phyloP scores from a whole-genome alignment of 352 stramenopile genomes.

The Aphanomyces stellatus region DNA sequence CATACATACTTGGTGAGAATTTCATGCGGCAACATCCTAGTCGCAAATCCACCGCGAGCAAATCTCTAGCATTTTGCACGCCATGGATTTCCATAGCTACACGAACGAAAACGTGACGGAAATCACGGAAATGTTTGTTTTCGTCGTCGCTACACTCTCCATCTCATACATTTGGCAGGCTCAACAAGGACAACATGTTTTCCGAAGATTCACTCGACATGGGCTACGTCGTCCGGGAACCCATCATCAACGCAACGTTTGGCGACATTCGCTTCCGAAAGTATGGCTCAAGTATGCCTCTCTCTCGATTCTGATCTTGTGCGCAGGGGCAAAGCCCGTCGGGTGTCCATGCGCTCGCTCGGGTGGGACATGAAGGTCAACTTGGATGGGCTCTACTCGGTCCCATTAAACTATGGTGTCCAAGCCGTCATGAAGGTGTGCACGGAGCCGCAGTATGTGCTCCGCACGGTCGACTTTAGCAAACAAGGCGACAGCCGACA shows the following conservation, averaged over 20 bases:
- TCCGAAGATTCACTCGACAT: conserved; percentile 75
- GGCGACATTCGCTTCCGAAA: conserved; percentile 82
- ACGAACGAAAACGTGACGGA: conserved; percentile 84
- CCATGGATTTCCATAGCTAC: conserved; percentile 75
- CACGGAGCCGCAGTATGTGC: conserved; percentile 78
- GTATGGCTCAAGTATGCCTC: conserved; percentile 24
- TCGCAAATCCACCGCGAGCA: conserved; percentile 82
- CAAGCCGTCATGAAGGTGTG: conserved; percentile 86
- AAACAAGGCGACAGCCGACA: not conserved
- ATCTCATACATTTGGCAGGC: conserved; percentile 28
- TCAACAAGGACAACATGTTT: conserved; percentile 83
- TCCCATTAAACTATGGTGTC: conserved; percentile 83
- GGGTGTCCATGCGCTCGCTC: conserved; percentile 81
- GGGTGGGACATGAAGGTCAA: conserved; percentile 87
- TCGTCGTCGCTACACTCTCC: not conserved
- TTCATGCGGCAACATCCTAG: conserved; percentile 22
- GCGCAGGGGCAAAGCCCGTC: conserved; percentile 60
- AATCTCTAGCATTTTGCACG: conserved; percentile 68
- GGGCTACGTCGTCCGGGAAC: conserved; percentile 78
- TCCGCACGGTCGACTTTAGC: conserved; percentile 75
- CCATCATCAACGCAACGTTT: conserved; percentile 87
- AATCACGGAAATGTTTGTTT: conserved; percentile 68
- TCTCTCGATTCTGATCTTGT: not conserved
- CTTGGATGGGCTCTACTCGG: conserved; percentile 79
- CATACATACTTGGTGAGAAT: not conserved